Conservation (phyloP, 495 filamentous ascomycete genomes). For the Xylaria grammica region DNA sequence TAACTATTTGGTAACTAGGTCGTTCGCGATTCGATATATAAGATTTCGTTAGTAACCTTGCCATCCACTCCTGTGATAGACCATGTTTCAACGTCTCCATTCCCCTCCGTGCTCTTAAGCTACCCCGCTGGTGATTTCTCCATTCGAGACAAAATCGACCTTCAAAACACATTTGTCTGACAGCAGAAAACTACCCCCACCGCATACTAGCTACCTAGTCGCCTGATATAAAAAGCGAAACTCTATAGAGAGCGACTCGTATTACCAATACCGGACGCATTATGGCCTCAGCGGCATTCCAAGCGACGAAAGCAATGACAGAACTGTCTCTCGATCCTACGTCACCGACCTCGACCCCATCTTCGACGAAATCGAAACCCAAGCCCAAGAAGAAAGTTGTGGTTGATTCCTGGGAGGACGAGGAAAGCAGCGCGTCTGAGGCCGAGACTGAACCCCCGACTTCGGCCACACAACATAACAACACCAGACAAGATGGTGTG, state of each 20-base stretch:
- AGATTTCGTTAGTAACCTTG: too few relatives aligned
- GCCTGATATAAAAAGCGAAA: background rate
- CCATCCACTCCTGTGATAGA: too few relatives aligned
- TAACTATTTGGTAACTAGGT: too few relatives aligned
- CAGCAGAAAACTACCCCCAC: background rate
- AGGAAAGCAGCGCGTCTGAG: slow-evolving; percentile 42
- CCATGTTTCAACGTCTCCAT: too few relatives aligned
- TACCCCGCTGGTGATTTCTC: too few relatives aligned
- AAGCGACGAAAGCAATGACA: slow-evolving; percentile 36
- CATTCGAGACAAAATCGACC: too few relatives aligned
- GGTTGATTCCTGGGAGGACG: slow-evolving; percentile 89
- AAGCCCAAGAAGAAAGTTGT: slow-evolving; percentile 57
- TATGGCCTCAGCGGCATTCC: slow-evolving; percentile 19
- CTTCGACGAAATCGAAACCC: slow-evolving; percentile 33
- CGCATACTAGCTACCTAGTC: background rate
- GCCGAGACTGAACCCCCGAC: slow-evolving; percentile 39
- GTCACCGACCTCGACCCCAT: slow-evolving; percentile 17
- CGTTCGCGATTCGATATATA: too few relatives aligned
- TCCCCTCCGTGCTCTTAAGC: too few relatives aligned
- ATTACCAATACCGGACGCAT: background rate
- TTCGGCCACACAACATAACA: slow-evolving; percentile 43
- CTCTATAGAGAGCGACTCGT: background rate
- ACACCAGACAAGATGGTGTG: slow-evolving; percentile 28
- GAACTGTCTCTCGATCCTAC: slow-evolving; percentile 44
- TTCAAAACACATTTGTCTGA: background rate